phyloP scores from a whole-genome alignment of 495 filamentous ascomycete species.

The Hyaloscypha variabilis region DNA sequence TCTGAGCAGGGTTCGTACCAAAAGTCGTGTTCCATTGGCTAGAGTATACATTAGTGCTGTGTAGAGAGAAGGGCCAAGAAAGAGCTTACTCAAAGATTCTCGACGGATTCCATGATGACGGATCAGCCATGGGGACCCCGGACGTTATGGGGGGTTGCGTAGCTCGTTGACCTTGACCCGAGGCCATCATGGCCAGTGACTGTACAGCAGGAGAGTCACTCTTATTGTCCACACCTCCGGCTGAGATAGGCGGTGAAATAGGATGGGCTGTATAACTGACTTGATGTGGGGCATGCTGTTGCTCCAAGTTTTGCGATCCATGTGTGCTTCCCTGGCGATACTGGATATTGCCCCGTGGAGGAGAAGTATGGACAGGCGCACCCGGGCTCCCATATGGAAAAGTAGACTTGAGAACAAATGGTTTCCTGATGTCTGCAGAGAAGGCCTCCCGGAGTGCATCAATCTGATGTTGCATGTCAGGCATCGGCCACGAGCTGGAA shows the following conservation, averaged over 20 bases:
- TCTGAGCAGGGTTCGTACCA: slow-evolving; percentile 61
- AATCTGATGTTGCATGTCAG: slow-evolving; percentile 89
- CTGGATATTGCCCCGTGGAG: slow-evolving; percentile 50
- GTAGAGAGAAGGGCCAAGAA: background rate
- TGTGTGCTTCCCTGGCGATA: slow-evolving; percentile 43
- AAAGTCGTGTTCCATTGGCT: slow-evolving; percentile 95
- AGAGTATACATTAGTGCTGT: slow-evolving; percentile 32
- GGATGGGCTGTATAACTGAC: slow-evolving; percentile 77
- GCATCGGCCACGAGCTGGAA: slow-evolving; percentile 83
- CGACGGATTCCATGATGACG: slow-evolving; percentile 85
- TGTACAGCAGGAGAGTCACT: slow-evolving; percentile 80
- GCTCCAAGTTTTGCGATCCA: slow-evolving; percentile 43
- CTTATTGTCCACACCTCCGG: slow-evolving; percentile 73
- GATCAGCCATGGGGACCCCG: slow-evolving; percentile 64
- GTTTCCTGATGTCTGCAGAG: slow-evolving; percentile 80
- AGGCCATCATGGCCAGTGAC: slow-evolving; percentile 74
- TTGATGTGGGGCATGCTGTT: slow-evolving; percentile 50
- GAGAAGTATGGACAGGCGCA: slow-evolving; percentile 57
- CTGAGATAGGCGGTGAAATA: slow-evolving; percentile 81
- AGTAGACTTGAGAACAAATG: slow-evolving; percentile 85
- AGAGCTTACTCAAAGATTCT: slow-evolving; percentile 87
- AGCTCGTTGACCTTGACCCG: slow-evolving; percentile 56
- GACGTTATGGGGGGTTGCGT: slow-evolving; percentile 46
- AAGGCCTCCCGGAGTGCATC: slow-evolving; percentile 90
- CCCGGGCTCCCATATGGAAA: slow-evolving; percentile 88